Base-by-base conservation (phyloP, 2,329 filamentous ascomycete species). In the Pseudogymnoascus verrucosus region DNA sequence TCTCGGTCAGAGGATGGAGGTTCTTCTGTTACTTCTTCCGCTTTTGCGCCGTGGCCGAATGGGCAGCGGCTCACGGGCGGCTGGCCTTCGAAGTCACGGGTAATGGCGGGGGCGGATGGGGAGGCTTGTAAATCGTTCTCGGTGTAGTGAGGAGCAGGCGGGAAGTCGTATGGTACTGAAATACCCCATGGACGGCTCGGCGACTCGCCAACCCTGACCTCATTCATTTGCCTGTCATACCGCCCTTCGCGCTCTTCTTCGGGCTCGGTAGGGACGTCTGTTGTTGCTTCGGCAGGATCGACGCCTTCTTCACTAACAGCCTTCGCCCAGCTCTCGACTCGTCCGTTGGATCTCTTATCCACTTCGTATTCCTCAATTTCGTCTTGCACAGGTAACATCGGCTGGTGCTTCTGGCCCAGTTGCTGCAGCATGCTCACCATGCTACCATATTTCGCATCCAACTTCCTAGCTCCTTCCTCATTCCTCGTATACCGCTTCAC, bases 121-220 rank as follows among this genome's bases (percentile, higher is more conserved):
- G 84, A 85, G 19, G 78, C 73, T 2, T 82, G 81, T 57, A 79
- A 77, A 19, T 74, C 73, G 12, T 73, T 71, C 11, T 73, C 71
- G 8, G 28, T 36, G 11, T 57, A 36, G 16, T 36, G 71, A 23
- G 73, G 70, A 47, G 72, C 68, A 57, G 73, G 69, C 16, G 73
- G 68, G 64, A 82, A 78, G 66, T 82, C 79, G 39, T 84, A 75
- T 2, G 93, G 93, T 0, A 97, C 88, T 4, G 86, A 85, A 62
- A 97, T 96, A 5, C 93, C 93, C 93, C 93, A 97, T 12, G 93
- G 93, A 51, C 93, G 83, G 74, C 90, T 96, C 4, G 93, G 93
- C 12, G 91, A 96, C 76, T 98, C 93, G 47, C 93, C 93, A 21
- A 98, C 87, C n/a, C 93, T 84, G 8, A 98, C 85, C 70, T 97